phyloP scores from a whole-genome alignment of 1,284 basidiomycete genomes.

The Austroboletus novae-zelandiae region DNA sequence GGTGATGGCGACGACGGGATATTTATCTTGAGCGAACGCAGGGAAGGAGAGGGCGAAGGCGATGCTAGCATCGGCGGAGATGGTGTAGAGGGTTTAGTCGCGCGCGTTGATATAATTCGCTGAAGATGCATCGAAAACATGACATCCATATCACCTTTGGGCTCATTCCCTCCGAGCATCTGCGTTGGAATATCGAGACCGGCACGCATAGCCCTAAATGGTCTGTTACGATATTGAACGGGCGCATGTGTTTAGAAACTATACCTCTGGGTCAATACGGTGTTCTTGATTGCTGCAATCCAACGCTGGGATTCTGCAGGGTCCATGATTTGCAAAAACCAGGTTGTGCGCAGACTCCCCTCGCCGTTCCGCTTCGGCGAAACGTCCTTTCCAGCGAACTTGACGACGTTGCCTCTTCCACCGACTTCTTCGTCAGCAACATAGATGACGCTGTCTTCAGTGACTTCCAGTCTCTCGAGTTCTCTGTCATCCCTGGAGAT shows the following conservation, averaged over 20 bases:
- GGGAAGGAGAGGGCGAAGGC: slow-evolving; percentile 45
- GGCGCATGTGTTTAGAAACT: neutral
- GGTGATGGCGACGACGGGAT: slow-evolving; percentile 22
- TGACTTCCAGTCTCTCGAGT: slow-evolving; percentile 68
- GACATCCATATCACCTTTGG: slow-evolving; percentile 74
- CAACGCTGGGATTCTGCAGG: slow-evolving; percentile 62
- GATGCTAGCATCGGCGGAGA: slow-evolving; percentile 34
- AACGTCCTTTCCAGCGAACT: slow-evolving; percentile 61
- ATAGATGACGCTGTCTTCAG: slow-evolving; percentile 70
- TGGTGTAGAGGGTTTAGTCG: slow-evolving; percentile 14
- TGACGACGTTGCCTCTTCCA: slow-evolving; percentile 61
- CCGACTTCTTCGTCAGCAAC: slow-evolving; percentile 68
- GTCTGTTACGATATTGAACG: slow-evolving; percentile 1
- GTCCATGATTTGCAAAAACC: slow-evolving; percentile 67
- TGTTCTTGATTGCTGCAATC: slow-evolving; percentile 70
- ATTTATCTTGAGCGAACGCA: slow-evolving; percentile 38
- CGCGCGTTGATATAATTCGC: slow-evolving; percentile 43
- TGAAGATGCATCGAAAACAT: slow-evolving; percentile 76
- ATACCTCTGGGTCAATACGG: slow-evolving; percentile 68
- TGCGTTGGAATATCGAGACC: slow-evolving; percentile 53
- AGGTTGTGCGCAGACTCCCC: slow-evolving; percentile 31
- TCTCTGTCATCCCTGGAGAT: slow-evolving; percentile 57
- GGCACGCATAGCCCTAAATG: slow-evolving; percentile 57
- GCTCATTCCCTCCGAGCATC: slow-evolving; percentile 49
- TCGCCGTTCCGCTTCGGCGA: slow-evolving; percentile 41